These are phyloP conservation scores for Elsinoe australis DNA, from an alignment of 2,329 filamentous ascomycete genomes.

Conservation along the genomic window DNA sequence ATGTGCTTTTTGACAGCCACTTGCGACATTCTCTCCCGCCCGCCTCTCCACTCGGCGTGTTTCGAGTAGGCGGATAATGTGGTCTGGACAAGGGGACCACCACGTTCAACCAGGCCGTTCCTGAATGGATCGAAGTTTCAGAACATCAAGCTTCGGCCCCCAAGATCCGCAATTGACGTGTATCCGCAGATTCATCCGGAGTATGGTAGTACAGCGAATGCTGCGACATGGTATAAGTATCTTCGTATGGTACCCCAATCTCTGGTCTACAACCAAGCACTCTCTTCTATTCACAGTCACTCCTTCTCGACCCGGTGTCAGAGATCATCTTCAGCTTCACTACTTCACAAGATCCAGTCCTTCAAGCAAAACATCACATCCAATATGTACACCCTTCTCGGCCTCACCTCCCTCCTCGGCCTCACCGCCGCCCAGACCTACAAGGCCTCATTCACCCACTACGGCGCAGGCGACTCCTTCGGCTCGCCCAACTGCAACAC, in stretches of 20 bases:
- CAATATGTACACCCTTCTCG: conserved; percentile 6
- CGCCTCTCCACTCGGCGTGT: conserved; percentile 7
- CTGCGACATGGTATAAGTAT: conserved; percentile 1
- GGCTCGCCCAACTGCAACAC: conserved; percentile 33
- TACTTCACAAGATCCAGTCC: no score
- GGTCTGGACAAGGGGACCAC: conserved; percentile 5
- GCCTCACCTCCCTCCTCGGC: conserved; percentile 7
- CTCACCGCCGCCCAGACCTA: conserved; percentile 17
- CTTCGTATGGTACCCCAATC: no score
- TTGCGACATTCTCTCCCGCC: conserved; percentile 1
- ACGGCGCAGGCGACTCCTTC: conserved; percentile 30
- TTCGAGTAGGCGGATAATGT: background rate
- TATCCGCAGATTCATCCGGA: conserved; percentile 9
- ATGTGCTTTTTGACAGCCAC: conserved; percentile 7
- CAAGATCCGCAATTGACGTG: conserved; percentile 8
- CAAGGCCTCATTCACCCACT: conserved; percentile 31
- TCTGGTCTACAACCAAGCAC: background rate
- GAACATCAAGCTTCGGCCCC: conserved; percentile 4
- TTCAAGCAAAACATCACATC: background rate
- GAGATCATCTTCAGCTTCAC: no score
- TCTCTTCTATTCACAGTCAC: background rate
- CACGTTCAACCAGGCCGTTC: conserved; percentile 2
- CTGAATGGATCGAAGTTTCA: conserved; percentile 1
- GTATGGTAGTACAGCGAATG: background rate
- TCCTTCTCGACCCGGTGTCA: no score